Evolutionary conservation across 2,329 filamentous ascomycete genomes (phyloP), one percentile per base, ranked within the genome.

Genomic region (Davidsoniella virescens): DNA sequence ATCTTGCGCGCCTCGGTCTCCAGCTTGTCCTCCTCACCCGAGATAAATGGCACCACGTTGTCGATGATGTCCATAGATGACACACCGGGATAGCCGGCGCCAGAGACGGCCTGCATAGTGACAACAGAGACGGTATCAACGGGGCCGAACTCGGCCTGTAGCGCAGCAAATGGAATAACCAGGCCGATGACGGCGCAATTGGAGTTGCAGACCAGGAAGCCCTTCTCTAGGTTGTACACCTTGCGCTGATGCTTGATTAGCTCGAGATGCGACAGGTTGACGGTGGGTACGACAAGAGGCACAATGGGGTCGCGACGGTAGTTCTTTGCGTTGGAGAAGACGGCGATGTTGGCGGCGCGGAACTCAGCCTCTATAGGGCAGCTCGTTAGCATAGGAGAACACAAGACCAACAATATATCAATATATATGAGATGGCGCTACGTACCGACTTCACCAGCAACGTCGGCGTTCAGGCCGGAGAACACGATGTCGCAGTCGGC

Each of bases 251-350:
- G 81, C n/a, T 84, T 82, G 62, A 96, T 90, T 54, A 95, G 74
- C 61, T 83, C 77, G 59, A 95, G 76, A 66, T 96, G 90, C 41
- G 77, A 67, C 10, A 94, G 79, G 70, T 96, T 96, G 64, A 96
- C 88, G 17, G 87, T 94, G 1, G 92, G 92, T 7, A 96, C 88
- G 56, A 96, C 84, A 61, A 96, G 80, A 9, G 92, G 92, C 2
- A 95, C 87, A 45, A 90, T 72, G 17, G 87, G 87, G 63, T 94
- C 82, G 63, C 82, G 82, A 59, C 92, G 84, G 74, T 94, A 87
- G 76, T 95, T 96, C 68, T 95, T 95, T 47, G 92, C 88, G 66
- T 96, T 98, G 60, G 87, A 94, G 71, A 98, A 96, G 63, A 95
- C 84, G 60, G 86, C 80, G 47, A 95, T 78, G 61, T 94, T 81